Evolutionary conservation across 257 asterid species (phyloP), one percentile per base, ranked within the genome.

Genomic region (Euphrasia confusa): DNA sequence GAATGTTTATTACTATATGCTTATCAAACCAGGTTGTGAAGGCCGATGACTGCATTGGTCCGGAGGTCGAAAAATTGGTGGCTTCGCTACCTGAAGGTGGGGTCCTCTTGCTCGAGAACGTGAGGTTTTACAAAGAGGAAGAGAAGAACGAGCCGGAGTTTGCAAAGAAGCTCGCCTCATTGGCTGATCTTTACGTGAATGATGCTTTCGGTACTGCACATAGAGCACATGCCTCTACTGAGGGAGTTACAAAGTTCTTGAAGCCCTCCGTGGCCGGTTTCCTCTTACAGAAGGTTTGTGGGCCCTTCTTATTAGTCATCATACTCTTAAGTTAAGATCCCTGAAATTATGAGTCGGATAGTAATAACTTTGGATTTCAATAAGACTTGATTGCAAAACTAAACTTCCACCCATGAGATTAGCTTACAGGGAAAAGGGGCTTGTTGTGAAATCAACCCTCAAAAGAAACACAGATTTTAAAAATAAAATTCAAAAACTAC

Each of bases 171-270:
- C 96, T 89, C 14, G 93, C 96, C 45, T 74, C 95, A 17, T 70
- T 89, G 77, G 96, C 95, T 7, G 96, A 89, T 76, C 78, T 89
- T 57, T 89, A 5, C 3, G 96, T 89, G 71, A 86, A 89, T 67
- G 96, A 88, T 80, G 96, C 96, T 10, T 88, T 88, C 27, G 96
- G 96, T 67, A 89, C 96, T 58, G 95, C 96, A 54, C 96, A 89
- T 65, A 89, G 96, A 72, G 93, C 96, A 11, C 96, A 89, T 50
- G 96, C 96, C 71, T 89, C 96, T 28, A 89, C 96, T 0, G 95
- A 85, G 80, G 96, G 93, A 75, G 95, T 89, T 37, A 84, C 96
- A 3, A 89, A 83, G 66, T 89, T 77, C 86, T 74, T 84, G 80
- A 89, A 78, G 79, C 96, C 96, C 47, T 82, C 96, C n/a, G 93